A percentile compares a stretch with the other conserved stretches of the same genome.
Evolutionary conservation across 345 rosid species (phyloP).

Genomic region (Tarenaya hassleriana): DNA sequence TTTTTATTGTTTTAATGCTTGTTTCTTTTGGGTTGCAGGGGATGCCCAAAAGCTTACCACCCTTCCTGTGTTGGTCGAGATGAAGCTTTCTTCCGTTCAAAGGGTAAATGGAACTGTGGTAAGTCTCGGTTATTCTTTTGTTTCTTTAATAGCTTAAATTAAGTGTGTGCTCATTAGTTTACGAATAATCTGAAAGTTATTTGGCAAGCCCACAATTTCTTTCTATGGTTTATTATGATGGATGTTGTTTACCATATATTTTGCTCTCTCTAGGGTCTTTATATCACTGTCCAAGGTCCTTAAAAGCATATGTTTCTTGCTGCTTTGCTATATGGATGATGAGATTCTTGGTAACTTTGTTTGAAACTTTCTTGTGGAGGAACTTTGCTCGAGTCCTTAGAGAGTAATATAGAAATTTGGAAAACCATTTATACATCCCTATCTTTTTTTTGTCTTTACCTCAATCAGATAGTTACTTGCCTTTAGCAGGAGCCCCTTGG

Average conservation of each 20-base stretch:
- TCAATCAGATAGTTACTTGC: background rate
- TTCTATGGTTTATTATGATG: slow-evolving; percentile 9
- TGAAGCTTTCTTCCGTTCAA: slow-evolving; percentile 76
- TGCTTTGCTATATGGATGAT: slow-evolving; percentile 8
- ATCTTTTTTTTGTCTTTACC: background rate
- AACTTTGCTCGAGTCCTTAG: slow-evolving; percentile 19
- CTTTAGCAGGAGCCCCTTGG: too few species aligned
- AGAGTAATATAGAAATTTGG: background rate
- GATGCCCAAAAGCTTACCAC: slow-evolving; percentile 98
- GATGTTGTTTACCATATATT: slow-evolving; percentile 5
- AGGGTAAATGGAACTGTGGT: slow-evolving; percentile 98
- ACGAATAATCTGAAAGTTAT: background rate
- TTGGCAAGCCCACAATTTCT: slow-evolving; percentile 12
- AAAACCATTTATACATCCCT: slow-evolving; percentile 8
- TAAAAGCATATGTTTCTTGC: slow-evolving; percentile 10
- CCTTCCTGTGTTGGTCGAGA: slow-evolving; percentile 87
- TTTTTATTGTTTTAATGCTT: slow-evolving; percentile 1
- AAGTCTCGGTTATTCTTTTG: slow-evolving; percentile 29
- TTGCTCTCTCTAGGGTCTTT: background rate
- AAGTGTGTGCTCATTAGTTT: slow-evolving; percentile 16
- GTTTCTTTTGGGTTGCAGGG: slow-evolving; percentile 43
- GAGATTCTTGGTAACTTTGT: slow-evolving; percentile 2
- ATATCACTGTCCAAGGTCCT: slow-evolving; percentile 5
- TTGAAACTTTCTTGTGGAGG: slow-evolving; percentile 5
- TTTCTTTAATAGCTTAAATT: slow-evolving; percentile 7